Conservation (phyloP, 2,329 filamentous ascomycete genomes). For the Xylaria sp. region DNA sequence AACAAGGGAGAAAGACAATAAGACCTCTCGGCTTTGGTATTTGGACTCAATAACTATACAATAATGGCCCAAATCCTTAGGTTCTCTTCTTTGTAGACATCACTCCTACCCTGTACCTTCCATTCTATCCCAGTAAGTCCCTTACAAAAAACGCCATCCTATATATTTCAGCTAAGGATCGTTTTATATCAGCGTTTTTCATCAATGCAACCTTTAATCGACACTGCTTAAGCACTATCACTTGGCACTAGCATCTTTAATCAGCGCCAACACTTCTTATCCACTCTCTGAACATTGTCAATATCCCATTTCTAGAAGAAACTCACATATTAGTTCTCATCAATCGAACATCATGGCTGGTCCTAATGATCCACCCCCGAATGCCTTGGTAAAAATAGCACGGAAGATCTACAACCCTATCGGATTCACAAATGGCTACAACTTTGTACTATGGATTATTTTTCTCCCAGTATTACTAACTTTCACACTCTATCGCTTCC, state of each 20-base stretch:
- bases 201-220: not conserved
- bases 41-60: not conserved
- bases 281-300: not conserved
- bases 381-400: slow-evolving; percentile 25
- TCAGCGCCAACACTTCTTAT: no score
- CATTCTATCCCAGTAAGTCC: not conserved
- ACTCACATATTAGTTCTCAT: not conserved
- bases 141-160: not conserved
- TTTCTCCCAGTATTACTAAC: slow-evolving; percentile 57
- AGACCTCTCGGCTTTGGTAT: not conserved
- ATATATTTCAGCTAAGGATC: not conserved
- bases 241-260: not conserved
- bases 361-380: not conserved
- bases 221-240: no score
- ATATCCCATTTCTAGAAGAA: not conserved
- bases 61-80: not conserved
- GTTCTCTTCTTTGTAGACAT: not conserved
- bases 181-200: not conserved
- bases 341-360: not conserved
- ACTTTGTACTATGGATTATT: slow-evolving; percentile 64
- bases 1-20: not conserved
- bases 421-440: slow-evolving; percentile 67
- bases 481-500: slow-evolving; percentile 60
- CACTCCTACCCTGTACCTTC: not conserved
- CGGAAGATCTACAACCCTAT: slow-evolving; percentile 57